Base-by-base conservation (phyloP, 768 basidiomycete species). In the Pholiota molesta region DNA sequence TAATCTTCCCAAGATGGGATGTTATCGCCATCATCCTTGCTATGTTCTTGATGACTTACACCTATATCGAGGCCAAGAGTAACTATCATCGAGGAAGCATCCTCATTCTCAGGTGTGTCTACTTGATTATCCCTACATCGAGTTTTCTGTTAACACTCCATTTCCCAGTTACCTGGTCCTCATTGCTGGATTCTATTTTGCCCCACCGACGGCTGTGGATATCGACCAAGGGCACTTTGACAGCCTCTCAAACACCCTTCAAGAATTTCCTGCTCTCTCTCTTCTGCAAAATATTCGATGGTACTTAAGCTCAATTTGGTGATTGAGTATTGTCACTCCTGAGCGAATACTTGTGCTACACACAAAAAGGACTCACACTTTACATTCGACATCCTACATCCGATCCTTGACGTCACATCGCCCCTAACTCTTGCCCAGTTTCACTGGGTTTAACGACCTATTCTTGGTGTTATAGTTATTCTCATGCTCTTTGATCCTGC, bases 1-100 rank as follows among this genome's bases (percentile, higher is more conserved):
- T 99, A 58, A 95, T 99, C 62, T 97, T 99, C 84, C 97, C 97
- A 0, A 88, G 95, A 66, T 99, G 97, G 97, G 97, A 99, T 72
- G 94, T 95, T 53, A 87, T 99, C 67, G 91, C 89, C 28, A 90
- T 99, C 71, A 91, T 99, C 66, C 83, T 99, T 49, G 94, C 95
- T 0, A 95, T 99, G 78, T 99, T 99, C 83, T 76, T 99, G 65
- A 86, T 99, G 83, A 99, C 97, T 0, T 99, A 99, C 74, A 97
- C 95, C 4, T 99, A 97, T 73, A 97, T 99, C 69, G 97, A 99
- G 77, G 95, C 95, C n/a, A 95, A 91, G 79, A 92, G 92, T 68
- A 99, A 99, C 76, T 99, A 99, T 73, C 95, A 98, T 72, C 88
- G 97, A 67, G 97, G 97, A 52, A 95, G 92, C 67, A 97, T 97